phyloP scores from a whole-genome alignment of 495 filamentous ascomycete species.

The Hyaloscypha finlandica region DNA sequence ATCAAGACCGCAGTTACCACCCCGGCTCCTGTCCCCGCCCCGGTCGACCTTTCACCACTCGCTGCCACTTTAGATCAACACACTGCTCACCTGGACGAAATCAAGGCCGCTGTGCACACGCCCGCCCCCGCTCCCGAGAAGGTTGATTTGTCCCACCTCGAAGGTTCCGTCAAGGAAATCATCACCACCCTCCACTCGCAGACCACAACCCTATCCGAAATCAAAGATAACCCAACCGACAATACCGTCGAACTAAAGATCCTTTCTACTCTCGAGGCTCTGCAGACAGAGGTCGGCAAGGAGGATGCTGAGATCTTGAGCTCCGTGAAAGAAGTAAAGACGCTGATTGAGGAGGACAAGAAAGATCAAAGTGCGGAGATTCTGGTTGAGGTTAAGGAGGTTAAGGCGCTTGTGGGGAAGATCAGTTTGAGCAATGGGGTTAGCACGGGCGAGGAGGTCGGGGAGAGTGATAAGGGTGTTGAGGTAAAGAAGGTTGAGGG shows the following conservation, averaged over 20 bases:
- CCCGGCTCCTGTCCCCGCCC: conserved; percentile 1
- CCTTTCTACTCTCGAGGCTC: conserved; percentile 6
- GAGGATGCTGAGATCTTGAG: conserved; percentile 23
- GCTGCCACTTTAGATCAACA: conserved; percentile 5
- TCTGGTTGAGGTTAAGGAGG: conserved; percentile 1
- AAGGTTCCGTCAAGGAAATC: conserved; percentile 17
- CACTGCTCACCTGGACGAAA: conserved; percentile 10
- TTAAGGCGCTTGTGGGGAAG: conserved; percentile 13
- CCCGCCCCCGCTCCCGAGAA: conserved; percentile 15
- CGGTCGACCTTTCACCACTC: conserved; percentile 6
- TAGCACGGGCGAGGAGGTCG: background rate
- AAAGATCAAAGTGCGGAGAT: conserved; percentile 22
- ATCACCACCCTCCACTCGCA: conserved; percentile 8
- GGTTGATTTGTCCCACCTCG: conserved; percentile 16
- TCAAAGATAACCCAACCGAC: conserved; percentile 12
- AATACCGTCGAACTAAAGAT: conserved; percentile 4
- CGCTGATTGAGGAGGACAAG: conserved; percentile 12
- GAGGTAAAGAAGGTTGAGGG: conserved; percentile 13
- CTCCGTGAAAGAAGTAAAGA: conserved; percentile 14
- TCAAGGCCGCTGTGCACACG: conserved; percentile 11
- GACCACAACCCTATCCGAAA: conserved; percentile 4
- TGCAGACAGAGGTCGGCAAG: conserved; percentile 2
- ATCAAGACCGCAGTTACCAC: conserved; percentile 3
- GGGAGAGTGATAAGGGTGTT: conserved; percentile 24
- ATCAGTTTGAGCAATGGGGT: no score